Evolutionary conservation across 2,329 filamentous ascomycete genomes (phyloP).

Genomic region (Pseudopithomyces chartarum): DNA sequence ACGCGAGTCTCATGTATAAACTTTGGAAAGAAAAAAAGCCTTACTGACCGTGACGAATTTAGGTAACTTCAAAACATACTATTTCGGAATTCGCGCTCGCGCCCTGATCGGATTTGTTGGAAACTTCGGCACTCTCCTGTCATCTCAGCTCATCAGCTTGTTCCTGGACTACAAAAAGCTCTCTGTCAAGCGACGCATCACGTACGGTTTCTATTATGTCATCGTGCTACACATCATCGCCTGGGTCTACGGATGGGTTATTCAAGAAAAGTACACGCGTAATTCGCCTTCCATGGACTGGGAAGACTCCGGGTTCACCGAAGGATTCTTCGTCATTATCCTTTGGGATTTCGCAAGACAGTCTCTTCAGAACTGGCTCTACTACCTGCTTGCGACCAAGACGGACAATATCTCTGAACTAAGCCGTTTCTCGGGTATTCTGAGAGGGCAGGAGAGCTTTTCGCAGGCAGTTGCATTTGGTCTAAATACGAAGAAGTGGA

Average conservation of each 20-base stretch:
- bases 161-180: slow-evolving; percentile 52
- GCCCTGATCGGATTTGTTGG: slow-evolving; percentile 55
- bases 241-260: slow-evolving; percentile 60
- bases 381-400: slow-evolving; percentile 60
- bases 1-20: slow-evolving; percentile 28
- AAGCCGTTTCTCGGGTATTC: slow-evolving; percentile 48
- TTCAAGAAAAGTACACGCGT: slow-evolving; percentile 57
- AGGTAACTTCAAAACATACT: slow-evolving; percentile 50
- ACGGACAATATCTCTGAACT: slow-evolving; percentile 62
- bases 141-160: slow-evolving; percentile 52
- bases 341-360: slow-evolving; percentile 59
- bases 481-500: slow-evolving; percentile 51
- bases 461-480: slow-evolving; percentile 52
- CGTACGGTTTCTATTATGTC: slow-evolving; percentile 53
- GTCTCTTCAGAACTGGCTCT: slow-evolving; percentile 61
- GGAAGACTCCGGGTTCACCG: slow-evolving; percentile 48
- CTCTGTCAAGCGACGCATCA: slow-evolving; percentile 50
- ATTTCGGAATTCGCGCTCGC: slow-evolving; percentile 53
- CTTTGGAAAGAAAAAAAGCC: no score
- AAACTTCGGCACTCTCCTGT: slow-evolving; percentile 50
- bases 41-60: slow-evolving; percentile 21
- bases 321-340: slow-evolving; percentile 56
- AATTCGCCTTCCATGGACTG: slow-evolving; percentile 50
- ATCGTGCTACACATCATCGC: slow-evolving; percentile 52
- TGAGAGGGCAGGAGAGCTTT: slow-evolving; percentile 54